phyloP scores from a whole-genome alignment of 306 rosid species.

The Aeschynomene evenia region DNA sequence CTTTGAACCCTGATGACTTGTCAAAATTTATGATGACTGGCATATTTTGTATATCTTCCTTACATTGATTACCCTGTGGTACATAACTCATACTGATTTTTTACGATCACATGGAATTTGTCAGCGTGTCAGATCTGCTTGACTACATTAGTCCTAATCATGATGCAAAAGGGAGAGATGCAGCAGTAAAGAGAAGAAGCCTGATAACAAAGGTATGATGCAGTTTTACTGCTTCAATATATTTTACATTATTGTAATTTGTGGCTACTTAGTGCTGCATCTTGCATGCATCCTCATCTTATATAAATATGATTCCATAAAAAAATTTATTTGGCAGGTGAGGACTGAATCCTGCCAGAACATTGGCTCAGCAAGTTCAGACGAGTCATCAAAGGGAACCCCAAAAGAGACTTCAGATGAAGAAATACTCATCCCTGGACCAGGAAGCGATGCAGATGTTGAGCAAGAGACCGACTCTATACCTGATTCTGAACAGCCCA shows the following conservation, averaged over 20 bases:
- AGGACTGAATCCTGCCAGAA: conserved; percentile 55
- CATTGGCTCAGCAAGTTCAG: conserved; percentile 44
- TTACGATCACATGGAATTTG: conserved; percentile 20
- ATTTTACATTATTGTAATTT: background rate
- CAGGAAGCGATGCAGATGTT: conserved; percentile 34
- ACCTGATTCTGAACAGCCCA: conserved; percentile 46
- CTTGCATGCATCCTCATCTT: conserved; percentile 10
- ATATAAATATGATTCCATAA: conserved; percentile 14
- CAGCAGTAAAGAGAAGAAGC: conserved; percentile 61
- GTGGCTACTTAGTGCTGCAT: background rate
- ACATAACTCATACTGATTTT: background rate
- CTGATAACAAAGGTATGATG: conserved; percentile 59
- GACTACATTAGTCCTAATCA: conserved; percentile 79
- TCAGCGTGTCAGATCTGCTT: conserved; percentile 86
- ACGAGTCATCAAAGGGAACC: conserved; percentile 63
- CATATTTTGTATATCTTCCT: background rate
- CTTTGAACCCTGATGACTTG: background rate
- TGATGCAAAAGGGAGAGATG: conserved; percentile 64
- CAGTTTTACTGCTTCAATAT: background rate
- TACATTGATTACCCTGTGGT: background rate
- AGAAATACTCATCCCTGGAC: conserved; percentile 43
- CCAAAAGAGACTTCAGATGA: conserved; percentile 63
- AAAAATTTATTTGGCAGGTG: conserved; percentile 49
- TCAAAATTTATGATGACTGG: conserved; percentile 3
- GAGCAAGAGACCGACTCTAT: conserved; percentile 44